Percentiles rank a stretch among this genome's conserved stretches.
These are phyloP conservation scores for Ogataea salicorniae DNA, from an alignment of 805 yeast species.

Conservation along the genomic window DNA sequence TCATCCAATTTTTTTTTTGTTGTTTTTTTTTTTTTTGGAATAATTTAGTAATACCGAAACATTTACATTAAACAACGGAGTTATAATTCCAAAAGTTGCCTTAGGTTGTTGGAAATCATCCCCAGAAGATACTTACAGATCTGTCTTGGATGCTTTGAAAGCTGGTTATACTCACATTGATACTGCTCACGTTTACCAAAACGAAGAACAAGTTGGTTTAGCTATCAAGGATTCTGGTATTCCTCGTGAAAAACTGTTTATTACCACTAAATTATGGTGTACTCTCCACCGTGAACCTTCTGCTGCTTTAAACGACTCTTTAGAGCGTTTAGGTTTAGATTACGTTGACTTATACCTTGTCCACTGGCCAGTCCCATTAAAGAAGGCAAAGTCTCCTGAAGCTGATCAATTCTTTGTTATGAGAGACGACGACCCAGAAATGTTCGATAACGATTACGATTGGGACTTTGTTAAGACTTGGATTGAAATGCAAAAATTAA, in stretches of 20 bases:
- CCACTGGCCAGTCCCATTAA: conserved; percentile 75
- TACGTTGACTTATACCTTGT: conserved; percentile 70
- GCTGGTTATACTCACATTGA: conserved; percentile 76
- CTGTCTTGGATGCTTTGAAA: conserved; percentile 57
- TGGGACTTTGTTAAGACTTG: conserved; percentile 51
- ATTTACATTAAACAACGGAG: conserved; percentile 11
- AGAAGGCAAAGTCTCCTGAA: conserved; percentile 30
- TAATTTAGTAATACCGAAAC: conserved; percentile 6
- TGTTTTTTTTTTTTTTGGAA: too few species aligned
- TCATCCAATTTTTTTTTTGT: too few species aligned
- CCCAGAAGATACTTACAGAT: conserved; percentile 47
- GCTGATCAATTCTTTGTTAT: conserved; percentile 22
- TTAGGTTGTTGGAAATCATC: conserved; percentile 70
- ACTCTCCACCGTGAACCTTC: conserved; percentile 35
- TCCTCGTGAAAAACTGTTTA: conserved; percentile 45
- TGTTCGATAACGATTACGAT: conserved; percentile 23
- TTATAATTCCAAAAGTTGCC: conserved; percentile 60
- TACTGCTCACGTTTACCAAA: conserved; percentile 64
- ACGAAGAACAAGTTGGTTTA: conserved; percentile 55
- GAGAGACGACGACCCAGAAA: conserved; percentile 19
- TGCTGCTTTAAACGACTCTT: conserved; percentile 45
- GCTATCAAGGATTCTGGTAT: conserved; percentile 45
- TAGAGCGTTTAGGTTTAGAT: conserved; percentile 47
- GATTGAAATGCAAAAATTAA: conserved; percentile 54
- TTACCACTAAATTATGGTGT: conserved; percentile 63